Conservation (phyloP, 2,329 filamentous ascomycete genomes). For the Fusarium haematococcum region DNA sequence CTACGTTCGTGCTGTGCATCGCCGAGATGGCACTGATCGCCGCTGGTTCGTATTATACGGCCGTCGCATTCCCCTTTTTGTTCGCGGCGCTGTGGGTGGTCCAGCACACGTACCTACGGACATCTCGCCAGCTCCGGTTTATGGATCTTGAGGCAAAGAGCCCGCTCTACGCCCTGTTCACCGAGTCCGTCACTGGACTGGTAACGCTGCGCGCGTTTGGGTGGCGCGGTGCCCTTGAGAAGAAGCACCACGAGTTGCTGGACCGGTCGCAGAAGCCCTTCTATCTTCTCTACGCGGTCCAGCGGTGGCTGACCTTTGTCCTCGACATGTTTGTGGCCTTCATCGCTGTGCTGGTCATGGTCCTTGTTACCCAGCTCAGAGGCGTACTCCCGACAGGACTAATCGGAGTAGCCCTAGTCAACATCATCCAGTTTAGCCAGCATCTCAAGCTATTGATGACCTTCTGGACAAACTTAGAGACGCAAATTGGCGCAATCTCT, state of each 20-base stretch:
- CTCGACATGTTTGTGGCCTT: slow-evolving; percentile 39
- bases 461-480: slow-evolving; percentile 48
- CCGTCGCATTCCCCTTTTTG: slow-evolving; percentile 29
- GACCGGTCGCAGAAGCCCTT: slow-evolving; percentile 60
- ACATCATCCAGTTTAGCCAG: slow-evolving; percentile 47
- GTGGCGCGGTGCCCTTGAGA: slow-evolving; percentile 54
- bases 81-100: slow-evolving; percentile 27
- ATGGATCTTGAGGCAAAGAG: slow-evolving; percentile 64
- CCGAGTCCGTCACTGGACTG: slow-evolving; percentile 60
- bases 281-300: slow-evolving; percentile 54
- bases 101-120: slow-evolving; percentile 54
- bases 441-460: slow-evolving; percentile 46
- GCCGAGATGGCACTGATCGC: slow-evolving; percentile 37
- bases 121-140: slow-evolving; percentile 63
- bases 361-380: slow-evolving; percentile 32
- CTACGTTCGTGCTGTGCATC: slow-evolving; percentile 35
- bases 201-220: slow-evolving; percentile 62
- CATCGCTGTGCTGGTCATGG: slow-evolving; percentile 34
- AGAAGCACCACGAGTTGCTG: slow-evolving; percentile 48
- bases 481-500: slow-evolving; percentile 43
- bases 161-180: slow-evolving; percentile 62
- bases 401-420: slow-evolving; percentile 43
- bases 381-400: slow-evolving; percentile 15
- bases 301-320: slow-evolving; percentile 41
- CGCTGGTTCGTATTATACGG: slow-evolving; percentile 30